Conservation (phyloP, 73 alveolate species). For the Stentor coeruleus region DNA sequence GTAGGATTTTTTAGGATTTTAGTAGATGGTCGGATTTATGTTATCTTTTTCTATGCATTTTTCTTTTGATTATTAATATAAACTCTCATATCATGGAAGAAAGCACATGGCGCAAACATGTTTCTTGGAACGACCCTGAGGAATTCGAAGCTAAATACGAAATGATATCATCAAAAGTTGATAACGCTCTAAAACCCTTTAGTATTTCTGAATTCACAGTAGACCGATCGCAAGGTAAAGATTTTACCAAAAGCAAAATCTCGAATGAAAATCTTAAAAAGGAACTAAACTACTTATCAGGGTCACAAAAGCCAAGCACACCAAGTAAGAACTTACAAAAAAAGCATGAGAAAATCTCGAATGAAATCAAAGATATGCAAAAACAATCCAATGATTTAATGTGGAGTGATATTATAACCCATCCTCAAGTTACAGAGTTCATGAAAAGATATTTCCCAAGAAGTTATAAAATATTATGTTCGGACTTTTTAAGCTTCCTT, state of each 20-base stretch:
- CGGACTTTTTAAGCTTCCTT: not conserved
- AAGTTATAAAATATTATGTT: not conserved
- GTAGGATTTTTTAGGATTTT: no score
- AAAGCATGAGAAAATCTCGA: not conserved
- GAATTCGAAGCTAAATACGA: constrained; percentile 2
- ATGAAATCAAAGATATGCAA: not conserved
- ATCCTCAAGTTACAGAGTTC: not conserved
- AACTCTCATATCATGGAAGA: constrained; percentile 2
- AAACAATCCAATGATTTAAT: not conserved
- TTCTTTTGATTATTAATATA: no score
- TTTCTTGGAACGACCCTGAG: not conserved
- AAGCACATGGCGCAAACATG: not conserved
- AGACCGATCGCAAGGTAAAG: no score
- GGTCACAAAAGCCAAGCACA: not conserved
- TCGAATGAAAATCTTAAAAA: not conserved
- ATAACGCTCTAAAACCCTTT: not conserved
- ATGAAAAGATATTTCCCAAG: not conserved
- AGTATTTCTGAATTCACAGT: not conserved
- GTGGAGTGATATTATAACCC: not conserved
- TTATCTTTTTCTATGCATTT: no score
- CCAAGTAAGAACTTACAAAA: not conserved
- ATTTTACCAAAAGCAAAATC: not conserved
- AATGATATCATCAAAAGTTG: not conserved
- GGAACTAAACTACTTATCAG: not conserved
- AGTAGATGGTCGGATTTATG: no score